Evolutionary conservation across 2,329 filamentous ascomycete genomes (phyloP), one percentile per base, ranked within the genome.

Genomic region (Colletotrichum cereale): DNA sequence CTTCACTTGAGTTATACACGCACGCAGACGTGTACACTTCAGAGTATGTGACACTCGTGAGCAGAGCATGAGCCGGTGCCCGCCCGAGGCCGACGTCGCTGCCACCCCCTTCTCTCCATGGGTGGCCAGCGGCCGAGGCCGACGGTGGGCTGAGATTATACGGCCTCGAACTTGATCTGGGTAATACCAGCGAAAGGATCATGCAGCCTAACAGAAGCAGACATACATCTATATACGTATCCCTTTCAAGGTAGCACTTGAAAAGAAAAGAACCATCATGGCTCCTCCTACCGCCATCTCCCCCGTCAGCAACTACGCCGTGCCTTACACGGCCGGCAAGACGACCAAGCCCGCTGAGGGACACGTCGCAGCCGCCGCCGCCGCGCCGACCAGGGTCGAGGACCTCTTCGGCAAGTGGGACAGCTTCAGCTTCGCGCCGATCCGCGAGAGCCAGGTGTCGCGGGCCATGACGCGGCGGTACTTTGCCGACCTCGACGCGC

Each of bases 111-210:
- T 56, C 42, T 26, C 55, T 48, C 40, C 42, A 47, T 66, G 58
- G 44, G 40, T 71, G 66, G 67, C 52, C 73, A 76, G 75, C 70
- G 78, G 72, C 71, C 73, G 80, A 79, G 79, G 82, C 81, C 29
- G 60, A 53, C 31, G 66, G 31, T 42, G 57, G 69, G 69, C 89
- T 94, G 92, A 96, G 93, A 96, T 91, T 90, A 96, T 92, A 96
- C 93, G 93, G 94, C 92, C 86, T 87, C 85, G 69, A 94, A 96
- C 93, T 96, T 96, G 93, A 96, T 95, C 93, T 94, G 93, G 94
- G 95, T 96, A 96, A 96, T 96, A 94, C 94, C 93, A 95, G 95
- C 95, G 95, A 95, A 96, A 97, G 95, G 92, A 97, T 96, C 94
- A 97, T 97, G 94, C 93, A 69, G 14, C 66, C 69, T 72, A 72